A percentile compares a stretch with the other conserved stretches of the same genome.
These are phyloP conservation scores for Fusarium sambucinum DNA, from an alignment of 2,329 filamentous ascomycete genomes.

Conservation along the genomic window DNA sequence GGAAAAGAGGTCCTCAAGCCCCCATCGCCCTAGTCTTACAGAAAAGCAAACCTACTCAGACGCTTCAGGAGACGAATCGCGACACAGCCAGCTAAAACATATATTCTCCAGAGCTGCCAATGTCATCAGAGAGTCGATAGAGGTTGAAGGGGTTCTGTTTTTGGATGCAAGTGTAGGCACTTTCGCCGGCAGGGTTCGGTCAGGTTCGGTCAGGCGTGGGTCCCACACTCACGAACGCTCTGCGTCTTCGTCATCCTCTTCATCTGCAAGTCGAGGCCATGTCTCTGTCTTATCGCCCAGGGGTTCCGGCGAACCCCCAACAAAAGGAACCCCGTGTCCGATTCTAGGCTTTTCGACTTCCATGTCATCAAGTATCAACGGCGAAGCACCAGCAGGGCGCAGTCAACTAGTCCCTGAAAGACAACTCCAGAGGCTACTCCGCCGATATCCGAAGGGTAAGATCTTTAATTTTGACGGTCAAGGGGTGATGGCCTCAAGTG, in stretches of 20 bases:
- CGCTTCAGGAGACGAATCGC: constrained; percentile 8
- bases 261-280: constrained; percentile 6
- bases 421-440: constrained; percentile 23
- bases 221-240: not conserved
- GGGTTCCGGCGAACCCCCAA: constrained; percentile 44
- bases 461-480: constrained; percentile 60
- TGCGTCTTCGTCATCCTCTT: constrained; percentile 25
- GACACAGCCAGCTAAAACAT: not conserved
- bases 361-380: constrained; percentile 51
- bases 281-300: constrained; percentile 19
- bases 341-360: constrained; percentile 57
- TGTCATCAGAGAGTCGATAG: constrained; percentile 58
- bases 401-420: constrained; percentile 2
- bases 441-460: constrained; percentile 60
- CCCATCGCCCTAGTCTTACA: not conserved
- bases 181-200: constrained; percentile 18
- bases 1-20: not conserved
- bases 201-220: constrained; percentile 3
- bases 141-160: constrained; percentile 55
- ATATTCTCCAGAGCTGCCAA: constrained; percentile 60
- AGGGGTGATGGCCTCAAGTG: constrained; percentile 51
- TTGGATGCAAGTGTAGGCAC: constrained; percentile 51
- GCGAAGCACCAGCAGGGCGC: constrained; percentile 23
- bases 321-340: constrained; percentile 40
- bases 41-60: not conserved